A percentile compares a stretch with the other conserved stretches of the same genome.
Evolutionary conservation across 495 filamentous ascomycete genomes (phyloP).

Genomic region (Glonium stellatum): DNA sequence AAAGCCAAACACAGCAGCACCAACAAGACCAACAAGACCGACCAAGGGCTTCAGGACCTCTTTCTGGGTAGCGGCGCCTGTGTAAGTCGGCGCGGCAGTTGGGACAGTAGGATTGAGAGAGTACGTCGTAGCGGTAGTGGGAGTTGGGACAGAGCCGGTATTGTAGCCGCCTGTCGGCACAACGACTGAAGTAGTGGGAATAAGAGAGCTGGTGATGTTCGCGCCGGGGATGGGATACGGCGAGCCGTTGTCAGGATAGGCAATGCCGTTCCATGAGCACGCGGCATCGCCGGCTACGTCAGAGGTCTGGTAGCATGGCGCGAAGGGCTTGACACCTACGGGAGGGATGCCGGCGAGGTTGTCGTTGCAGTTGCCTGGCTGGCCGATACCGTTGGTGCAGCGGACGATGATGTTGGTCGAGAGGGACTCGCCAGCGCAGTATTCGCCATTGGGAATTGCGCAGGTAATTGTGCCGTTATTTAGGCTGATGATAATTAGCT

Average conservation of each 20-base stretch:
- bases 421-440: constrained; percentile 19
- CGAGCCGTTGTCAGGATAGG: constrained; percentile 5
- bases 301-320: constrained; percentile 20
- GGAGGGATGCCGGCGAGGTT: constrained; percentile 25
- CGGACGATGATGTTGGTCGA: constrained; percentile 31
- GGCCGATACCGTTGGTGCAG: constrained; percentile 24
- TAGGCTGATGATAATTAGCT: too few relatives aligned
- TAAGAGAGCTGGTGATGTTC: not conserved
- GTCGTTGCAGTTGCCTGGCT: constrained; percentile 31
- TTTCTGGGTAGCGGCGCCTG: not conserved
- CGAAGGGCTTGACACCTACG: constrained; percentile 12
- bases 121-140: not conserved
- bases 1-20: not conserved
- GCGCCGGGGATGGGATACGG: not conserved
- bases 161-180: not conserved
- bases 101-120: not conserved
- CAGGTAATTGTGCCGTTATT: constrained; percentile 23
- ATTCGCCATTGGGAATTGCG: constrained; percentile 21
- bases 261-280: constrained; percentile 26
- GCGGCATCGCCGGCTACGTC: constrained; percentile 23
- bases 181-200: not conserved
- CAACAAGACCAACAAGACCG: not conserved
- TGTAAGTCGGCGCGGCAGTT: not conserved
- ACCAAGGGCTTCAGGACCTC: not conserved
- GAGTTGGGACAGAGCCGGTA: not conserved